Conservation (phyloP, 2,329 filamentous ascomycete species). For the Penicillium oxalicum region DNA sequence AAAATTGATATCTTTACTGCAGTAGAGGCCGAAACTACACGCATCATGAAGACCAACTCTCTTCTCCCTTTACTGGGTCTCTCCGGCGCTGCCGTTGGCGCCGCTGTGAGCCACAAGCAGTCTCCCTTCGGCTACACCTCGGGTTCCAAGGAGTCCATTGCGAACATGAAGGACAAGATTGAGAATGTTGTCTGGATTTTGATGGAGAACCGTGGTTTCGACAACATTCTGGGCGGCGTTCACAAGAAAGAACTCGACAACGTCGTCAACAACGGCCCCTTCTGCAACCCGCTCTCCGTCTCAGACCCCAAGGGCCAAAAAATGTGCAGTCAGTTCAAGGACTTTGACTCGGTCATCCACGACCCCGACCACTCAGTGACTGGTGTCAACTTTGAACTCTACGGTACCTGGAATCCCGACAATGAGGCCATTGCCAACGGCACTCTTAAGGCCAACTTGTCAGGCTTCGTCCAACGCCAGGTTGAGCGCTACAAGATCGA, state of each 20-base stretch:
- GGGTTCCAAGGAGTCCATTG: constrained; percentile 26
- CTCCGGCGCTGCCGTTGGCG: constrained; percentile 14
- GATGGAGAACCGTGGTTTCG: constrained; percentile 34
- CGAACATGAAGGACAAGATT: constrained; percentile 30
- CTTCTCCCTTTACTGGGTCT: constrained; percentile 16
- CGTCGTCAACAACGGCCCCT: constrained; percentile 36
- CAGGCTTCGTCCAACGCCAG: constrained; percentile 38
- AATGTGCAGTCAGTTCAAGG: constrained; percentile 27
- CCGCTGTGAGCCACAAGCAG: constrained; percentile 7
- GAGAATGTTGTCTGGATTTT: constrained; percentile 32
- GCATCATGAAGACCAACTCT: constrained; percentile 18
- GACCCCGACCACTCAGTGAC: constrained; percentile 38
- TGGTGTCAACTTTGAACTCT: constrained; percentile 40
- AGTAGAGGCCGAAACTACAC: too few species aligned
- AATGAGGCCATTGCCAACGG: constrained; percentile 31
- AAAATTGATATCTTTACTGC: too few species aligned
- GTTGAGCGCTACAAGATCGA: constrained; percentile 24
- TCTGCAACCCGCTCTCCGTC: constrained; percentile 34
- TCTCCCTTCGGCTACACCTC: constrained; percentile 21
- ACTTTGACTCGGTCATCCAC: constrained; percentile 36
- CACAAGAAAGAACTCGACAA: constrained; percentile 34
- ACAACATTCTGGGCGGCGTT: constrained; percentile 38
- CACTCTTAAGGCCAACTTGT: constrained; percentile 21
- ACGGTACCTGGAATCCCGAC: constrained; percentile 32
- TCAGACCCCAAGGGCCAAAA: constrained; percentile 19